phyloP scores from a whole-genome alignment of 2,329 filamentous ascomycete species.

The Aureobasidium vineae region DNA sequence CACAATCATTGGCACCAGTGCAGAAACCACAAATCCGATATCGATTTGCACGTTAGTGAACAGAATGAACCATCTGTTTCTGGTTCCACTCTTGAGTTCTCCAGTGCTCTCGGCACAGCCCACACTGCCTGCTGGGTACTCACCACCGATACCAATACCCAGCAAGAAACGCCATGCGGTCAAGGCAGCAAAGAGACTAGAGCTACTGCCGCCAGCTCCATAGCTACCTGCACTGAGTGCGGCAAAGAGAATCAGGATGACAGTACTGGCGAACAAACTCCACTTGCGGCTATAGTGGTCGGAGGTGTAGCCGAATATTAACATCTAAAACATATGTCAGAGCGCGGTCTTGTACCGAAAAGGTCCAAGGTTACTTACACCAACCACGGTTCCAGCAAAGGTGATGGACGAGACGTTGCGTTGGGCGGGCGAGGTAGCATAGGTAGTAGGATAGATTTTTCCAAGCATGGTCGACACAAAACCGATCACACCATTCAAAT shows the following conservation, averaged over 20 bases:
- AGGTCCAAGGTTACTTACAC: neutral
- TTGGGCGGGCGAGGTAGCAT: conserved; percentile 64
- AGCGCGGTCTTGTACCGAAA: conserved; percentile 36
- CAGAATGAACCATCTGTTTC: conserved; percentile 79
- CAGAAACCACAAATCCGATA: conserved; percentile 75
- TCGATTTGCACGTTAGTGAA: conserved; percentile 90
- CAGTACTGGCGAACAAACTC: conserved; percentile 74
- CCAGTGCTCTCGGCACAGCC: conserved; percentile 80
- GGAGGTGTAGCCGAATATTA: conserved; percentile 74
- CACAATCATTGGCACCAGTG: conserved; percentile 70
- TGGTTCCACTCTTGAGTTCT: conserved; percentile 72
- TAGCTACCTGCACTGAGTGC: conserved; percentile 76
- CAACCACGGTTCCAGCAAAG: conserved; percentile 79
- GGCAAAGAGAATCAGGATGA: conserved; percentile 83
- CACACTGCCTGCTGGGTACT: conserved; percentile 81
- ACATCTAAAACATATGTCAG: conserved; percentile 44
- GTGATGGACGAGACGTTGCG: conserved; percentile 77
- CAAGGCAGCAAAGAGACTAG: conserved; percentile 73
- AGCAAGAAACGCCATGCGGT: conserved; percentile 83
- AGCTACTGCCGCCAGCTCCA: conserved; percentile 63
- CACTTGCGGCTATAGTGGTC: conserved; percentile 85
- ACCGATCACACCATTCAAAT: conserved; percentile 88
- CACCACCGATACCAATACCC: conserved; percentile 53
- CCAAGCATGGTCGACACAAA: conserved; percentile 76
- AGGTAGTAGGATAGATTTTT: conserved; percentile 67